Conservation (phyloP, 306 rosid genomes). For the Alnus rubra region DNA sequence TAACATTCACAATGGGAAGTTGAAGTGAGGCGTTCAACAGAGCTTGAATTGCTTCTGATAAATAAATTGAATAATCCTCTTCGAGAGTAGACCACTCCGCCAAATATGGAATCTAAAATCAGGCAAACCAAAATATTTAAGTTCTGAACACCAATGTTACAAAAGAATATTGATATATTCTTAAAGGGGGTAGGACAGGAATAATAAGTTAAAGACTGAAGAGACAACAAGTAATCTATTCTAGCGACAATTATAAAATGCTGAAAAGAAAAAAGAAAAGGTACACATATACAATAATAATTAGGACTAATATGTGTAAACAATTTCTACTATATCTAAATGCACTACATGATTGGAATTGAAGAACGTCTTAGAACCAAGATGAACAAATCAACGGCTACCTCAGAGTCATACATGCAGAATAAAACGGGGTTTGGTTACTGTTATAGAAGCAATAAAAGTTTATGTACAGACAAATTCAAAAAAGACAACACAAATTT, state of each 20-base stretch:
- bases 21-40: conserved; percentile 68
- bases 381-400: background rate
- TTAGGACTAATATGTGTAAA: background rate
- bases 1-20: conserved; percentile 63
- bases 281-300: background rate
- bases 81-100: conserved; percentile 70
- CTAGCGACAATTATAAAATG: background rate
- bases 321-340: background rate
- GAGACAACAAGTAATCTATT: background rate
- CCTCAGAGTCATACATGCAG: background rate
- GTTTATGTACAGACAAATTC: too few species aligned
- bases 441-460: background rate
- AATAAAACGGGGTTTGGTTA: background rate
- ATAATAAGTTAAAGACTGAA: background rate
- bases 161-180: background rate
- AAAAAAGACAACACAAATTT: too few species aligned
- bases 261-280: background rate
- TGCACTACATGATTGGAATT: background rate
- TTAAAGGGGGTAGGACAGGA: background rate
- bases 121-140: conserved; percentile 16
- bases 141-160: conserved; percentile 24
- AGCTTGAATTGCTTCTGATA: conserved; percentile 61
- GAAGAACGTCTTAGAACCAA: background rate
- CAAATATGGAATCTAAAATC: conserved; percentile 64
- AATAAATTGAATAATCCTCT: conserved; percentile 58